Evolutionary conservation across 2,329 filamentous ascomycete genomes (phyloP).

Genomic region (Sphaceloma murrayae): DNA sequence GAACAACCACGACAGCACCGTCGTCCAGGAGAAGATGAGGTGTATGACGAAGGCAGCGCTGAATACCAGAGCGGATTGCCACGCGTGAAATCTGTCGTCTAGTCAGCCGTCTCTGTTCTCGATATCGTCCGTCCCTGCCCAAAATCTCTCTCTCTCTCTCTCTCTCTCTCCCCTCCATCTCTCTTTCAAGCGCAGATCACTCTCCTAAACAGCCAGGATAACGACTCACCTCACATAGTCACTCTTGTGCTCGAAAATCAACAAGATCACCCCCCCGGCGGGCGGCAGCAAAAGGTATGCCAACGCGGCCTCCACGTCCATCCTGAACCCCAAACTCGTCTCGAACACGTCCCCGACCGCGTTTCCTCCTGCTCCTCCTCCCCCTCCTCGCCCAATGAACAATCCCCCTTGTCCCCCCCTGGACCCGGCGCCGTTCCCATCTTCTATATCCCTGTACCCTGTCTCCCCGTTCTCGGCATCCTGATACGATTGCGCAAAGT

Average conservation of each 20-base stretch:
- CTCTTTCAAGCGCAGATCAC: neutral
- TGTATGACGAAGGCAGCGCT: slow-evolving; percentile 58
- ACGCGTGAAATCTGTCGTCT: slow-evolving; percentile 71
- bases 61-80: slow-evolving; percentile 51
- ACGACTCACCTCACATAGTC: slow-evolving; percentile 80
- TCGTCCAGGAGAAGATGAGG: slow-evolving; percentile 76
- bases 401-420: slow-evolving; percentile 26
- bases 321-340: slow-evolving; percentile 73
- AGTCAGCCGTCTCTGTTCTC: neutral
- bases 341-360: slow-evolving; percentile 71
- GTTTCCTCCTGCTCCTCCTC: slow-evolving; percentile 43
- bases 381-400: slow-evolving; percentile 26
- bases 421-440: no score
- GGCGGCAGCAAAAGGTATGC: slow-evolving; percentile 83
- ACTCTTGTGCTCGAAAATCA: slow-evolving; percentile 85
- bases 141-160: neutral
- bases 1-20: slow-evolving; percentile 72
- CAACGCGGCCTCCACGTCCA: slow-evolving; percentile 83
- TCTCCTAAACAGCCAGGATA: neutral
- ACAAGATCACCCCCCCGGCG: slow-evolving; percentile 69
- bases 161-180: neutral
- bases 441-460: no score
- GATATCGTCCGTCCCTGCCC: neutral
- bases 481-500: slow-evolving; percentile 25
- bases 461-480: slow-evolving; percentile 27